phyloP scores from a whole-genome alignment of 75 land plant genomes.

The Adiantum capillusveneris region DNA sequence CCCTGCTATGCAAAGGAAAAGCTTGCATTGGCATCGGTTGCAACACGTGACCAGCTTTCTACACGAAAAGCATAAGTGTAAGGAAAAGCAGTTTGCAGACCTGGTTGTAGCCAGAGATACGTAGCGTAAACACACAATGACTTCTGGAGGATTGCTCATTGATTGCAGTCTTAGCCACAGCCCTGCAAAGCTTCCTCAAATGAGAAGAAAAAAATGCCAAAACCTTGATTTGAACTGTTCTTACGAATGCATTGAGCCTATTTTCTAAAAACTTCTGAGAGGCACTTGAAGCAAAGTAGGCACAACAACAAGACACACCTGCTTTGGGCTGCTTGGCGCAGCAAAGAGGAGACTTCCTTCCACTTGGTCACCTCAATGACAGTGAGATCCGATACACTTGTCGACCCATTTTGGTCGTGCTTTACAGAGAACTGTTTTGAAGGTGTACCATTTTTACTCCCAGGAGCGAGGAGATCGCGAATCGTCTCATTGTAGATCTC shows the following conservation, averaged over 20 bases:
- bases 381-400: conserved; percentile 25
- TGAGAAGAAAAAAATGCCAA: background rate
- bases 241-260: background rate
- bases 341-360: conserved; percentile 25
- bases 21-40: background rate
- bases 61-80: background rate
- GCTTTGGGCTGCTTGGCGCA: conserved; percentile 26
- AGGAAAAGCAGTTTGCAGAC: conserved; percentile 1
- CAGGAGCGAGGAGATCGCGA: conserved; percentile 3
- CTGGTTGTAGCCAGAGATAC: conserved; percentile 29
- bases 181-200: conserved; percentile 4
- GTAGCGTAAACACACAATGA: conserved; percentile 31
- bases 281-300: background rate
- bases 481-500: conserved; percentile 15
- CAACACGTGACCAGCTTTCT: background rate
- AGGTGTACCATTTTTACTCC: background rate
- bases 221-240: background rate
- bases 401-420: conserved; percentile 23
- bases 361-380: conserved; percentile 23
- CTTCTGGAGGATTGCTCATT: conserved; percentile 37
- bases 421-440: conserved; percentile 16
- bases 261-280: background rate
- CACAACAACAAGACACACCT: conserved; percentile 9
- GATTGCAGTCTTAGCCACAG: conserved; percentile 34
- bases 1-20: background rate